phyloP scores from a whole-genome alignment of 179 eudicot genomes.

The Monotropa hypopitys region DNA sequence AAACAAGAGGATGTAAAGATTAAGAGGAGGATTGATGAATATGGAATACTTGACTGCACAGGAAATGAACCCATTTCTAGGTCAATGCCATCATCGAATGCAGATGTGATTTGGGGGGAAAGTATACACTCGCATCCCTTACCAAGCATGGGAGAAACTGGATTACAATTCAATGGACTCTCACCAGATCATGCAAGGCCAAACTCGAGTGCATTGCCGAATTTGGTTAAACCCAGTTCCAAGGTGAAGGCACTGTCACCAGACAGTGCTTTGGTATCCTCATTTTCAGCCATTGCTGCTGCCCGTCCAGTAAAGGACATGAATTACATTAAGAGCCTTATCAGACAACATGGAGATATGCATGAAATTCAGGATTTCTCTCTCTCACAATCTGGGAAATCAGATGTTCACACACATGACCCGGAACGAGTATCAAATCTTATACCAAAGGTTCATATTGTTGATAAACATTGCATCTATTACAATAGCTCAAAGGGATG shows the following conservation, averaged over 20 bases:
- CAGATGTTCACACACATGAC: neutral
- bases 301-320: conserved; percentile 21
- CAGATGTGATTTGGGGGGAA: neutral
- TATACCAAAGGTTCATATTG: conserved; percentile 16
- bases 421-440: conserved; percentile 1
- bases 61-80: conserved; percentile 8
- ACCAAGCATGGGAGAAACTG: neutral
- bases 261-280: neutral
- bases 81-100: neutral
- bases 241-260: neutral
- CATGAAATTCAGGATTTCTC: conserved; percentile 11
- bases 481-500: conserved; percentile 26
- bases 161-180: neutral
- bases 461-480: conserved; percentile 11
- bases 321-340: conserved; percentile 30
- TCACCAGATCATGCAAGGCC: conserved; percentile 1
- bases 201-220: neutral
- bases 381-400: conserved; percentile 1
- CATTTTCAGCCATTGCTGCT: conserved; percentile 8
- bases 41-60: neutral
- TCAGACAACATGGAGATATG: conserved; percentile 42
- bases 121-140: neutral
- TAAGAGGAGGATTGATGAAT: conserved; percentile 7
- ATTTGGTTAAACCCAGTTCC: conserved; percentile 5
- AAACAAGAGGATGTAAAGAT: neutral